Percentiles rank a stretch among this genome's conserved stretches.
Evolutionary conservation across 257 asterid species (phyloP).

Genomic region (Gentiana dahurica): DNA sequence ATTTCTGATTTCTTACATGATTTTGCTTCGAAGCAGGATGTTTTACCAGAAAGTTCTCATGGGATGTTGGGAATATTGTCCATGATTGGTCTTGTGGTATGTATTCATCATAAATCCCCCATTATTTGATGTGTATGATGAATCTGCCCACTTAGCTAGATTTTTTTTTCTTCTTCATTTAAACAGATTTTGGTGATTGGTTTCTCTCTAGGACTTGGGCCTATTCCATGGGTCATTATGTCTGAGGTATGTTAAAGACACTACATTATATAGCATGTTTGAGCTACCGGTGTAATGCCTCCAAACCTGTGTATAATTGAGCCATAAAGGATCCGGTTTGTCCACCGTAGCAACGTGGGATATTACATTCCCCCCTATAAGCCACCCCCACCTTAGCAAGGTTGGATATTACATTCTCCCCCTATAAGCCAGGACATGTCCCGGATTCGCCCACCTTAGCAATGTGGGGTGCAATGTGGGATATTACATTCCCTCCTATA

Average conservation of each 20-base stretch:
- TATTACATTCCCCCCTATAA: no score
- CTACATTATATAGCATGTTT: background rate
- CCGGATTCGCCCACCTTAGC: no score
- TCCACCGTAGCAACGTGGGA: no score
- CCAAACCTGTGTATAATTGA: no score
- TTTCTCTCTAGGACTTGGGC: conserved; percentile 76
- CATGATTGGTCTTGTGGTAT: conserved; percentile 65
- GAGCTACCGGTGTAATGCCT: no score
- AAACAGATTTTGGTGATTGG: conserved; percentile 63
- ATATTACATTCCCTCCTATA: no score
- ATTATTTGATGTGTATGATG: background rate
- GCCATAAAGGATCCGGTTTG: no score
- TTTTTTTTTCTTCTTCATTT: conserved; percentile 8
- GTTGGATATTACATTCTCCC: no score
- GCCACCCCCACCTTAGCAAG: no score
- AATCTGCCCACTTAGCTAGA: no score
- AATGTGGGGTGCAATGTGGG: no score
- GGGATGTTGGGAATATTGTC: conserved; percentile 36
- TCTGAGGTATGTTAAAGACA: conserved; percentile 52
- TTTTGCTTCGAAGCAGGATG: conserved; percentile 29
- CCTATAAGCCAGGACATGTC: no score
- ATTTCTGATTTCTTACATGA: background rate
- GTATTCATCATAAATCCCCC: conserved; percentile 4
- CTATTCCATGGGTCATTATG: conserved; percentile 88
- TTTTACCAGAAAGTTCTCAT: conserved; percentile 31